Evolutionary conservation across 805 yeast genomes (phyloP).

Genomic region (Metschnikowia picachoensis): DNA sequence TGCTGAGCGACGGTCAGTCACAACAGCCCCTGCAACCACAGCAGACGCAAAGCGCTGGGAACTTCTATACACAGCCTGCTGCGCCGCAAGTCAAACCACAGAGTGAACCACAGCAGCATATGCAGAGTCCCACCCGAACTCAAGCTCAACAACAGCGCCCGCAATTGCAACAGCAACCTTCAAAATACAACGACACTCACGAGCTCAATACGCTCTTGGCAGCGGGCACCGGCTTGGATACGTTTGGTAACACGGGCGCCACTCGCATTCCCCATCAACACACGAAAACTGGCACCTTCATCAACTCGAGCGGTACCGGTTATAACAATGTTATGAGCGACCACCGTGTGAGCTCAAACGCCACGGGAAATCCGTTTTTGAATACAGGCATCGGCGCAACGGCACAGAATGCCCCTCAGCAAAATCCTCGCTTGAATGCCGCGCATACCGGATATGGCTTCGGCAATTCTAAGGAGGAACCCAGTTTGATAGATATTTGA

Average conservation of each 20-base stretch:
- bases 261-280: constrained; percentile 89
- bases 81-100: constrained; percentile 32
- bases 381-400: constrained; percentile 52
- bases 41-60: constrained; percentile 12
- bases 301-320: constrained; percentile 89
- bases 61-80: constrained; percentile 15
- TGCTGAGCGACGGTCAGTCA: constrained; percentile 23
- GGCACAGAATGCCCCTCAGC: constrained; percentile 14
- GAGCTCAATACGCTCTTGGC: constrained; percentile 78
- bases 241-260: constrained; percentile 86
- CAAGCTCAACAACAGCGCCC: constrained; percentile 26
- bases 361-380: constrained; percentile 57
- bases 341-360: constrained; percentile 31
- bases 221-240: constrained; percentile 87
- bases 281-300: constrained; percentile 73
- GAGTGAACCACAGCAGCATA: constrained; percentile 18
- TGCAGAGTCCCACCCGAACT: constrained; percentile 15
- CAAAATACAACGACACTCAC: constrained; percentile 42
- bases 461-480: constrained; percentile 66
- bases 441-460: constrained; percentile 93
- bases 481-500: constrained; percentile 45
- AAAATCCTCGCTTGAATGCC: constrained; percentile 57
- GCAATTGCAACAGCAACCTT: constrained; percentile 23
- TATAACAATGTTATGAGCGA: constrained; percentile 45
- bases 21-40: constrained; percentile 15